A percentile compares a stretch with the other conserved stretches of the same genome.
These are phyloP conservation scores for Aethionema arabicum DNA, from an alignment of 345 rosid genomes.

Conservation along the genomic window DNA sequence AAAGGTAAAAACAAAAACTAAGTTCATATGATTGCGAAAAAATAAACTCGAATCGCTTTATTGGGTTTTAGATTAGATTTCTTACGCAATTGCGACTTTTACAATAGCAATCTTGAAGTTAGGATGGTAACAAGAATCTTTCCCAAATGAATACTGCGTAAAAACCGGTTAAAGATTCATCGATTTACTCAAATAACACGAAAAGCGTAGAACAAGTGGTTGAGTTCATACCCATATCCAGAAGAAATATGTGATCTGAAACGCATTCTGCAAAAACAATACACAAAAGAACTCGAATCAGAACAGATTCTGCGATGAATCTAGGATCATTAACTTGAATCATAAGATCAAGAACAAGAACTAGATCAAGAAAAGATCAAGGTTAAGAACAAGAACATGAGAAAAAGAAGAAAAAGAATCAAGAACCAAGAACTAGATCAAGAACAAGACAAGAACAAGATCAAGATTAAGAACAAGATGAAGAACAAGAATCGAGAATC, in stretches of 20 bases:
- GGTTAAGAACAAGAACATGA: no score
- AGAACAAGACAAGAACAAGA: no score
- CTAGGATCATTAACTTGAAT: background rate
- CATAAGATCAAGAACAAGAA: no score
- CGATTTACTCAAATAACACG: no score
- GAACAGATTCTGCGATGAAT: constrained; percentile 7
- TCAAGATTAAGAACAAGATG: no score
- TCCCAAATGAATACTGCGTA: constrained; percentile 71
- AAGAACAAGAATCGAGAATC: no score
- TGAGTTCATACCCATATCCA: constrained; percentile 81
- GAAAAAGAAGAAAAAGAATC: no score
- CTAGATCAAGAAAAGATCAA: no score
- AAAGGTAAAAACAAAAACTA: constrained; percentile 21
- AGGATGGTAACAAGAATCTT: constrained; percentile 71
- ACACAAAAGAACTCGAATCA: background rate
- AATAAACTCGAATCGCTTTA: background rate
- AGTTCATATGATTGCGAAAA: background rate
- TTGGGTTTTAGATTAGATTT: constrained; percentile 9
- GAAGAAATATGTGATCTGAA: constrained; percentile 92
- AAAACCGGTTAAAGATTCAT: background rate
- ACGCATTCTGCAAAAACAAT: constrained; percentile 69
- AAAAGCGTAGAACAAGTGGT: background rate
- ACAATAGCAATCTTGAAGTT: constrained; percentile 50
- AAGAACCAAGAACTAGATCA: no score
- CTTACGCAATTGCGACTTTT: constrained; percentile 75